Percentiles rank a stretch among this genome's conserved stretches.
Evolutionary conservation across 495 filamentous ascomycete genomes (phyloP).

Genomic region (Penicillium paxilli): DNA sequence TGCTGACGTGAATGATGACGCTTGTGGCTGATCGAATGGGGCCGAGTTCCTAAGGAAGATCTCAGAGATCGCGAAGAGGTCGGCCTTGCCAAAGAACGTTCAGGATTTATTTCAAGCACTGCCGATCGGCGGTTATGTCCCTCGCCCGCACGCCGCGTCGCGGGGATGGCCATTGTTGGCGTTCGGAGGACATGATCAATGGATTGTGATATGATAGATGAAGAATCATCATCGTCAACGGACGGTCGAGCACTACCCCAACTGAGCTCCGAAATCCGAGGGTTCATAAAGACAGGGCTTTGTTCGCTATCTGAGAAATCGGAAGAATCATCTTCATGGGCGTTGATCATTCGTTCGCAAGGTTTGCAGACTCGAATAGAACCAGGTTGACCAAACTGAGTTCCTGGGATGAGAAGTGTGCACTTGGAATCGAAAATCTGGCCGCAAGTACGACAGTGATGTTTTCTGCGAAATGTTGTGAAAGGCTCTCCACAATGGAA

Average conservation of each 20-base stretch:
- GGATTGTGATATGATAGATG: constrained; percentile 46
- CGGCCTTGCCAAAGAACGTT: constrained; percentile 71
- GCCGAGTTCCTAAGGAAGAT: constrained; percentile 62
- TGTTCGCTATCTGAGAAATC: constrained; percentile 79
- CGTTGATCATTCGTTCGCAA: constrained; percentile 91
- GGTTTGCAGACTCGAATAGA: constrained; percentile 89
- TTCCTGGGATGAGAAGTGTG: constrained; percentile 82
- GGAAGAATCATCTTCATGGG: constrained; percentile 85
- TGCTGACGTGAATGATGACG: constrained; percentile 87
- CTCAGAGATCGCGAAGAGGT: constrained; percentile 93
- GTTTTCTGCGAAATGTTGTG: constrained; percentile 90
- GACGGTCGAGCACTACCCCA: constrained; percentile 25
- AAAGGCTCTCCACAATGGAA: constrained; percentile 90
- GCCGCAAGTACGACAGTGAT: constrained; percentile 90
- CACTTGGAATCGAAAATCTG: constrained; percentile 99
- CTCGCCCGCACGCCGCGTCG: constrained; percentile 78
- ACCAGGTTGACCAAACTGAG: constrained; percentile 82
- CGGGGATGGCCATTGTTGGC: constrained; percentile 81
- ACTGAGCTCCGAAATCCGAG: constrained; percentile 37
- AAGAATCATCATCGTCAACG: constrained; percentile 45
- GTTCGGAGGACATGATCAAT: constrained; percentile 48
- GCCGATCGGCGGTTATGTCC: constrained; percentile 81
- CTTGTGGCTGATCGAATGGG: constrained; percentile 73
- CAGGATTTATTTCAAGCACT: constrained; percentile 85
- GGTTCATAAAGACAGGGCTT: constrained; percentile 45